Percentiles rank a stretch among this genome's conserved stretches.
Evolutionary conservation across 768 basidiomycete genomes (phyloP).

Genomic region (Arthromyces matolae): DNA sequence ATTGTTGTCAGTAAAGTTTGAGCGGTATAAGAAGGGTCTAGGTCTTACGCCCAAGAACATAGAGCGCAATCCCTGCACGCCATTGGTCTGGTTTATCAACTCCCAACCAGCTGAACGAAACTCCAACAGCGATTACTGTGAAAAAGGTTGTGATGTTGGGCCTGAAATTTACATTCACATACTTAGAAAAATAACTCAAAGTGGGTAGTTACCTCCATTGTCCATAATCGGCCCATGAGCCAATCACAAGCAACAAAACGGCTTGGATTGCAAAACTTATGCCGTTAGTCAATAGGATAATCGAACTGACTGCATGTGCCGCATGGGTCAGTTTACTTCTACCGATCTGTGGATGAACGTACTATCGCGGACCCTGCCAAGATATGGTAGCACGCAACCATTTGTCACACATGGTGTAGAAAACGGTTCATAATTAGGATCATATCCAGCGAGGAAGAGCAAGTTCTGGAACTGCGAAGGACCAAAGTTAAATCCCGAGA

Average conservation of each 20-base stretch:
- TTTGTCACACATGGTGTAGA: constrained; percentile 46
- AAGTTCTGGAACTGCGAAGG: constrained; percentile 76
- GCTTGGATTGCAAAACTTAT: constrained; percentile 79
- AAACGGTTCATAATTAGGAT: constrained; percentile 57
- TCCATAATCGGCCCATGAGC: constrained; percentile 84
- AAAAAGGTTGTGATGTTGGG: constrained; percentile 79
- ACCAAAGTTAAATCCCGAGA: constrained; percentile 69
- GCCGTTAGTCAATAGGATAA: constrained; percentile 75
- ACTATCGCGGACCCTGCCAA: constrained; percentile 61
- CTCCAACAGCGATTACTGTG: constrained; percentile 58
- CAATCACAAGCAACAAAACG: constrained; percentile 57
- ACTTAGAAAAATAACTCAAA: not conserved
- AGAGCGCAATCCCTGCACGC: constrained; percentile 57
- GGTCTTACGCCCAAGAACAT: constrained; percentile 59
- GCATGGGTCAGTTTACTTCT: no score
- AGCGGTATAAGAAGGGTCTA: not conserved
- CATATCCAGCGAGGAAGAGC: constrained; percentile 69
- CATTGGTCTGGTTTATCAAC: constrained; percentile 64
- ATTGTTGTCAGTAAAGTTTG: not conserved
- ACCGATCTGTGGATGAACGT: no score
- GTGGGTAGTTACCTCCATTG: constrained; percentile 52
- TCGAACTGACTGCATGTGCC: constrained; percentile 58
- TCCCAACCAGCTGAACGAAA: constrained; percentile 77
- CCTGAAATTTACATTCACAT: constrained; percentile 26
- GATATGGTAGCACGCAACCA: constrained; percentile 63